A percentile compares a stretch with the other conserved stretches of the same genome.
Evolutionary conservation across 805 yeast species (phyloP).

Genomic region (Kluyveromyces siamensis): DNA sequence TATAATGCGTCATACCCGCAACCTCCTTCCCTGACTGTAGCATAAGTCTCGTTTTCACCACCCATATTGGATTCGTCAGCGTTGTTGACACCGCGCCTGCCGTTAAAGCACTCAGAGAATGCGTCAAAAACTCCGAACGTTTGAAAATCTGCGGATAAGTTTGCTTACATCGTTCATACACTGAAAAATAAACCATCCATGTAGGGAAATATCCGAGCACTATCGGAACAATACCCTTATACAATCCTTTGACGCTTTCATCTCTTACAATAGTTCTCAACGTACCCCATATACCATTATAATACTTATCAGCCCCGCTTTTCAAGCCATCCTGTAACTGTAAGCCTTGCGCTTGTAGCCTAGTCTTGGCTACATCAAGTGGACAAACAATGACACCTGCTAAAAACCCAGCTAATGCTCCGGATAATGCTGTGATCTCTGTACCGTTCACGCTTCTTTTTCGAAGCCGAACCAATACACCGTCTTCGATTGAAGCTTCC

Average conservation of each 20-base stretch:
- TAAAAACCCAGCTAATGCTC: constrained; percentile 88
- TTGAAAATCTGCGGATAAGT: constrained; percentile 38
- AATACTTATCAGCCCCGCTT: constrained; percentile 28
- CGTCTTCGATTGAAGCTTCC: constrained; percentile 1
- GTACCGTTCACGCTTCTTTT: constrained; percentile 28
- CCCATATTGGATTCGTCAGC: constrained; percentile 94
- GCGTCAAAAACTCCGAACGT: constrained; percentile 30
- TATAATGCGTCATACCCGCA: constrained; percentile 32
- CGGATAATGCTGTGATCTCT: constrained; percentile 71
- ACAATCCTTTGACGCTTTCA: constrained; percentile 78
- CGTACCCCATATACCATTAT: constrained; percentile 56
- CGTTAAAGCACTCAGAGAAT: constrained; percentile 56
- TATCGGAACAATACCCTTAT: constrained; percentile 88
- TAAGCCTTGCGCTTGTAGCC: constrained; percentile 86
- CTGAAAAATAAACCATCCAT: constrained; percentile 92
- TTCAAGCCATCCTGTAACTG: constrained; percentile 8
- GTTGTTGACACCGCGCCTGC: constrained; percentile 86
- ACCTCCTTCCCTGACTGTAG: constrained; percentile 44
- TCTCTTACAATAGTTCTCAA: constrained; percentile 56
- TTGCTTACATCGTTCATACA: constrained; percentile 71
- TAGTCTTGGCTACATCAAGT: constrained; percentile 87
- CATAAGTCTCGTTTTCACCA: constrained; percentile 91
- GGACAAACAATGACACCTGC: constrained; percentile 93
- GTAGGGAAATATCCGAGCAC: constrained; percentile 92
- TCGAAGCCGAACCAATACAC: not conserved